phyloP scores from a whole-genome alignment of 2,329 filamentous ascomycete species.

The Chrysoporthe puriensis region DNA sequence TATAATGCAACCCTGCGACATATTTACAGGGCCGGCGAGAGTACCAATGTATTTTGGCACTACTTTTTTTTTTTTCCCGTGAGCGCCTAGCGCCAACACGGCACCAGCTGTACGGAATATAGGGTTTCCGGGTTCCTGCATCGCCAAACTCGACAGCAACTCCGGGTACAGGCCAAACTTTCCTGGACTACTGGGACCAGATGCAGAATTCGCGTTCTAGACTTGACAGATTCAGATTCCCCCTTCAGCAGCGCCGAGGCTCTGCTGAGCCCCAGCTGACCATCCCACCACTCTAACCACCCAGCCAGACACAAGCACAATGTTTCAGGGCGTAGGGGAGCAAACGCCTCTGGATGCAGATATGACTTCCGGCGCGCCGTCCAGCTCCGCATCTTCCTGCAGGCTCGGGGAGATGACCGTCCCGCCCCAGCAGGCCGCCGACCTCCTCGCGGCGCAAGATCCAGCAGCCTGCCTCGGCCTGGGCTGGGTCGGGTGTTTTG shows the following conservation, averaged over 20 bases:
- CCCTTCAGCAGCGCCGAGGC: not conserved
- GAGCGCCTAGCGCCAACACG: not conserved
- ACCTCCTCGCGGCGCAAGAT: not conserved
- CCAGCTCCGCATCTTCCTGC: not conserved
- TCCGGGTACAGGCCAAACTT: not conserved
- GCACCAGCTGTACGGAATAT: not conserved
- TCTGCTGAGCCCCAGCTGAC: not conserved
- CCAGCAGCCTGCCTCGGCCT: not conserved
- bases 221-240: not conserved
- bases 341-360: not conserved
- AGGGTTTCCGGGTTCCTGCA: not conserved
- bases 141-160: not conserved
- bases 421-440: not conserved
- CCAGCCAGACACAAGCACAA: not conserved
- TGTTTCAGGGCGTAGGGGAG: not conserved
- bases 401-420: not conserved
- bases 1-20: slow-evolving; percentile 3
- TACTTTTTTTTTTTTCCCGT: not conserved
- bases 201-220: not conserved
- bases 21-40: not conserved
- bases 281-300: not conserved
- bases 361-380: not conserved
- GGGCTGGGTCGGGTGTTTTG: not conserved
- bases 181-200: not conserved
- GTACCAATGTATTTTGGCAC: slow-evolving; percentile 9